A percentile compares a stretch with the other conserved stretches of the same genome.
phyloP scores from a whole-genome alignment of 1,284 basidiomycete species.

The Ustilago cynodontis region DNA sequence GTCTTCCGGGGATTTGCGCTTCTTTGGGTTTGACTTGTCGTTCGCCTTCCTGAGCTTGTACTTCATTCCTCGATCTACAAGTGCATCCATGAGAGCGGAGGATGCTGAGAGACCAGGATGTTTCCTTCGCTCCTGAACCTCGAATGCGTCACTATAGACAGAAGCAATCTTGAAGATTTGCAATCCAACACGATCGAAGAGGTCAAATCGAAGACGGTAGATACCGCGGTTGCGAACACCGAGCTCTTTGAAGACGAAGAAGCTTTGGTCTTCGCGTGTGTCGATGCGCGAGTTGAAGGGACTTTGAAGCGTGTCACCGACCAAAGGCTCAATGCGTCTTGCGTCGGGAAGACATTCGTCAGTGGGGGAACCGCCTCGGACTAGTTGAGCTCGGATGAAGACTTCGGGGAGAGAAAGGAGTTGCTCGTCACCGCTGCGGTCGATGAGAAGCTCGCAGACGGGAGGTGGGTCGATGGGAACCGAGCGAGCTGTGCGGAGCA shows the following conservation, averaged over 20 bases:
- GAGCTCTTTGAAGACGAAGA: conserved; percentile 62
- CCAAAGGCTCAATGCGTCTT: conserved; percentile 32
- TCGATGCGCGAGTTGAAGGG: conserved; percentile 51
- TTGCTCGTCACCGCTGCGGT: conserved; percentile 47
- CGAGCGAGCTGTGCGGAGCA: conserved; percentile 42
- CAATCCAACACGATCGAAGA: conserved; percentile 43
- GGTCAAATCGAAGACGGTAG: conserved; percentile 55
- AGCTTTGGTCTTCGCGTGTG: conserved; percentile 46
- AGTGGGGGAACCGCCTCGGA: conserved; percentile 21
- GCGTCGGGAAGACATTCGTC: conserved; percentile 43
- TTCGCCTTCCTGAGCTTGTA: conserved; percentile 47
- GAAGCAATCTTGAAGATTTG: conserved; percentile 38
- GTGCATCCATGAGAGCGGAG: conserved; percentile 39
- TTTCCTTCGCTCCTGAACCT: conserved; percentile 45
- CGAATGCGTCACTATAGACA: conserved; percentile 47
- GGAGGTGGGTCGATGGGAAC: conserved; percentile 51
- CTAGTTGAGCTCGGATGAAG: conserved; percentile 45
- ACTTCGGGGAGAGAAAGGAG: conserved; percentile 48
- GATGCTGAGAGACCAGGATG: conserved; percentile 37
- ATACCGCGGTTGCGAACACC: conserved; percentile 48
- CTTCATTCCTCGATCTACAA: conserved; percentile 49
- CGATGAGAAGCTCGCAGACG: conserved; percentile 52
- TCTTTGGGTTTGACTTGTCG: conserved; percentile 36
- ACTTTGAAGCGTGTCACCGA: conserved; percentile 43
- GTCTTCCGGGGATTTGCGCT: conserved; percentile 44